These are phyloP conservation scores for Acrodontium crateriforme DNA, from an alignment of 2,329 filamentous ascomycete species.

Conservation along the genomic window DNA sequence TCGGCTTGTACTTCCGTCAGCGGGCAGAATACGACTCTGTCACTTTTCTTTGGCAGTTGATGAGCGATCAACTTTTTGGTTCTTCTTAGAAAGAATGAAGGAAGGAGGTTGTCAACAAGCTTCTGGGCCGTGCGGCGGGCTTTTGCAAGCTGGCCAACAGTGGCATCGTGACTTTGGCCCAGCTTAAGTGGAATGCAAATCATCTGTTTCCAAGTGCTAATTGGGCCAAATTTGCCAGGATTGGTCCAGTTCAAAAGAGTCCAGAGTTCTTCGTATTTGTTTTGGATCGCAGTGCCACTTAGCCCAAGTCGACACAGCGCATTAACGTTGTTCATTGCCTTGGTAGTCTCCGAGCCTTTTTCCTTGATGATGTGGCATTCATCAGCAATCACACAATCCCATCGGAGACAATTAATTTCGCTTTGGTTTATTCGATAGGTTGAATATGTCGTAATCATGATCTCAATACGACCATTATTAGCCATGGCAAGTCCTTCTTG, in stretches of 20 bases:
- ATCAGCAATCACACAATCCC: constrained; percentile 90
- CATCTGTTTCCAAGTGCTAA: constrained; percentile 62
- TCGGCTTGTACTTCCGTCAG: constrained; percentile 67
- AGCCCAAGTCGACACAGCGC: constrained; percentile 83
- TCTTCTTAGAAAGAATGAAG: constrained; percentile 76
- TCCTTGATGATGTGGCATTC: constrained; percentile 90
- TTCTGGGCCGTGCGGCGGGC: constrained; percentile 72
- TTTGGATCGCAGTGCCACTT: constrained; percentile 93
- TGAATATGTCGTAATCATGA: constrained; percentile 87
- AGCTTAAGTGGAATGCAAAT: constrained; percentile 70
- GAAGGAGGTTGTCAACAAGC: constrained; percentile 74
- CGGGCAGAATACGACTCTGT: constrained; percentile 88
- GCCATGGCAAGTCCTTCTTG: constrained; percentile 34
- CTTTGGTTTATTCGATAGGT: constrained; percentile 70
- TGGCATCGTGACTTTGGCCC: constrained; percentile 88
- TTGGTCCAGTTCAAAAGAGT: constrained; percentile 93
- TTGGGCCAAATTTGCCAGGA: constrained; percentile 55
- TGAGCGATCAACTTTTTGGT: constrained; percentile 89
- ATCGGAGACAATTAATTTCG: constrained; percentile 69
- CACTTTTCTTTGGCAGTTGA: constrained; percentile 87
- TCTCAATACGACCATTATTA: constrained; percentile 69
- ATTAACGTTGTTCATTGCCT: constrained; percentile 82
- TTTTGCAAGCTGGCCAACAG: constrained; percentile 62
- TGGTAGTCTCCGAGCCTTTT: constrained; percentile 58
- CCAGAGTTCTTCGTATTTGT: constrained; percentile 96